These are phyloP conservation scores for Russula abietina DNA, from an alignment of 768 basidiomycete species.

Conservation along the genomic window DNA sequence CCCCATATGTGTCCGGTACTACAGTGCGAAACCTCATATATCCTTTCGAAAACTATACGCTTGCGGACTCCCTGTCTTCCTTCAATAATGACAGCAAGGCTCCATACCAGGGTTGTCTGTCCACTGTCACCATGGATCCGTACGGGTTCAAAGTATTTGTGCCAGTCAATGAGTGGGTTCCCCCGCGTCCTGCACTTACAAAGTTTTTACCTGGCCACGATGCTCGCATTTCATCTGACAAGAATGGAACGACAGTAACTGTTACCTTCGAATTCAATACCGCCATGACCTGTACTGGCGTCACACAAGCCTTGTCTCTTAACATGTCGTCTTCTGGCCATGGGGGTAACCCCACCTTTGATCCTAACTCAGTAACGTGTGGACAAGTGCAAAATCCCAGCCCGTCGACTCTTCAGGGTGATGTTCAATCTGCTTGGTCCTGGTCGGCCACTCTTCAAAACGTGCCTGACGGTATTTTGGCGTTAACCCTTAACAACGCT, in stretches of 20 bases:
- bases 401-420: slow-evolving; percentile 47
- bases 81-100: slow-evolving; percentile 52
- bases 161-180: slow-evolving; percentile 57
- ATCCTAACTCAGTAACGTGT: slow-evolving; percentile 42
- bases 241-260: slow-evolving; percentile 48
- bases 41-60: slow-evolving; percentile 75
- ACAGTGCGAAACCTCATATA: slow-evolving; percentile 68
- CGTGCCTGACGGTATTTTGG: slow-evolving; percentile 78
- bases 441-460: slow-evolving; percentile 72
- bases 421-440: slow-evolving; percentile 53
- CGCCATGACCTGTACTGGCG: slow-evolving; percentile 64
- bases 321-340: slow-evolving; percentile 65
- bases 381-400: slow-evolving; percentile 42
- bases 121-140: slow-evolving; percentile 55
- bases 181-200: slow-evolving; percentile 67
- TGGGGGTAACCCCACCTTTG: slow-evolving; percentile 50
- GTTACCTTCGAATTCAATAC: slow-evolving; percentile 76
- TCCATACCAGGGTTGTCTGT: slow-evolving; percentile 73
- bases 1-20: slow-evolving; percentile 62
- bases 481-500: slow-evolving; percentile 61
- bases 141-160: slow-evolving; percentile 83
- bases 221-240: slow-evolving; percentile 50
- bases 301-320: slow-evolving; percentile 59
- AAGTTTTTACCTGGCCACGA: slow-evolving; percentile 86
- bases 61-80: slow-evolving; percentile 58